Conservation (phyloP, 2,329 filamentous ascomycete species). For the Mycosphaerella sp. region DNA sequence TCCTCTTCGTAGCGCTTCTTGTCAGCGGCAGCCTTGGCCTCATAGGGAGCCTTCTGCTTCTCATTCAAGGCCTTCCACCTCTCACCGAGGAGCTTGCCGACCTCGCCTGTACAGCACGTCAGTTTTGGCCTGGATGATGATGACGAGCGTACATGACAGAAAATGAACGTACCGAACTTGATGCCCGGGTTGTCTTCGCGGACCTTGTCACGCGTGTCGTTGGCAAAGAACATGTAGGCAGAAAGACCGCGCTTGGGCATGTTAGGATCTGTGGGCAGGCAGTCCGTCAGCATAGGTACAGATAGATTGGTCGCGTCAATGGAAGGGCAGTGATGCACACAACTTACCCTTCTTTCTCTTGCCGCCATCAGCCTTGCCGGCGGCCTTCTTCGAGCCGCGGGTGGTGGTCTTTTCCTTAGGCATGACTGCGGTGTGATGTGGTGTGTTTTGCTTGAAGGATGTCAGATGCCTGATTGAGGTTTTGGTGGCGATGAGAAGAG, state of each 20-base stretch:
- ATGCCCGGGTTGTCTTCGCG: slow-evolving; percentile 98
- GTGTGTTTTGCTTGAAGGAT: slow-evolving; percentile 6
- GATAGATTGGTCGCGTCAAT: not conserved
- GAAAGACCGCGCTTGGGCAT: slow-evolving; percentile 98
- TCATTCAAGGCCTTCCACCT: slow-evolving; percentile 96
- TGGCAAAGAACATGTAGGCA: slow-evolving; percentile 99
- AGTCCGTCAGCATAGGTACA: slow-evolving; percentile 14
- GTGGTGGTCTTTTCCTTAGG: slow-evolving; percentile 60
- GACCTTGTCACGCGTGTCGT: slow-evolving; percentile 97
- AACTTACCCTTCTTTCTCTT: slow-evolving; percentile 67
- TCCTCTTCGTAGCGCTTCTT: slow-evolving; percentile 99
- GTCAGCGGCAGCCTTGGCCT: slow-evolving; percentile 91
- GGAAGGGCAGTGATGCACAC: not conserved
- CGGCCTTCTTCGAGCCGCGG: slow-evolving; percentile 51
- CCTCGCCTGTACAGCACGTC: slow-evolving; percentile 58
- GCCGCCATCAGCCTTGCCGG: slow-evolving; percentile 41
- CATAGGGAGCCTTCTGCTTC: slow-evolving; percentile 87
- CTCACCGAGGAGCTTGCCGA: slow-evolving; percentile 97
- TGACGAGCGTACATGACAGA: too few relatives aligned
- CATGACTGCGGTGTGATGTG: slow-evolving; percentile 45
- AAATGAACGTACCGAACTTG: slow-evolving; percentile 66
- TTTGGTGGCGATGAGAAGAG: not conserved
- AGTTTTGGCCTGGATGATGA: not conserved
- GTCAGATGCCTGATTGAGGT: slow-evolving; percentile 8
- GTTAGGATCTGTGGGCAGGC: slow-evolving; percentile 66